A percentile compares a stretch with the other conserved stretches of the same genome.
phyloP scores from a whole-genome alignment of 2,329 filamentous ascomycete genomes.

The Podosphaera fusca region DNA sequence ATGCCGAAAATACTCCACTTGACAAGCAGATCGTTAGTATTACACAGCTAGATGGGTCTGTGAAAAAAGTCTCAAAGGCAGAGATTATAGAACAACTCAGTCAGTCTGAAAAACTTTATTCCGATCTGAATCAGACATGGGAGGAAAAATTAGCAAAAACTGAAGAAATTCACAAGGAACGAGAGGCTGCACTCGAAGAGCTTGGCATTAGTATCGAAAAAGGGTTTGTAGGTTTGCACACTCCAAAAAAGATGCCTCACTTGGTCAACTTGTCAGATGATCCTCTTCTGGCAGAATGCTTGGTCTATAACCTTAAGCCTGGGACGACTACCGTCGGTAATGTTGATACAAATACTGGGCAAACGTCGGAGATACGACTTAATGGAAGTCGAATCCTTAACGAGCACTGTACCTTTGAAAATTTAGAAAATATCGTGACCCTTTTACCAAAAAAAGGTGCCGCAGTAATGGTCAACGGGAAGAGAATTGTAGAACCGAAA shows the following conservation, averaged over 20 bases:
- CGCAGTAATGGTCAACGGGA: conserved; percentile 92
- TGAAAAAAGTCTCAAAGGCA: conserved; percentile 94
- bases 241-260: conserved; percentile 98
- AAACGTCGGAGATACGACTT: conserved; percentile 68
- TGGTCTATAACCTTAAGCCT: conserved; percentile 95
- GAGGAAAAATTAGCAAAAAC: conserved; percentile 90
- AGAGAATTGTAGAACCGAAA: conserved; percentile 66
- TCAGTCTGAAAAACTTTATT: conserved; percentile 88
- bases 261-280: conserved; percentile 93
- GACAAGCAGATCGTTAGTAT: conserved; percentile 96
- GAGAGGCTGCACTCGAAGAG: conserved; percentile 84
- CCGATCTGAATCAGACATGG: conserved; percentile 95
- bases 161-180: conserved; percentile 91
- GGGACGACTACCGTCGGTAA: conserved; percentile 88
- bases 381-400: conserved; percentile 85
- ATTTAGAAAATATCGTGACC: conserved; percentile 79
- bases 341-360: conserved; percentile 55
- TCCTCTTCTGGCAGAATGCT: conserved; percentile 77
- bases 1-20: conserved; percentile 73
- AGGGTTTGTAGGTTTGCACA: conserved; percentile 82
- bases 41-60: conserved; percentile 55
- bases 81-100: conserved; percentile 92
- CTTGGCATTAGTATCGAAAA: conserved; percentile 98
- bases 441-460: conserved; percentile 76
- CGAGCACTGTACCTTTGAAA: conserved; percentile 87